Evolutionary conservation across 345 rosid genomes (phyloP).

Genomic region (Ceriops tagal): DNA sequence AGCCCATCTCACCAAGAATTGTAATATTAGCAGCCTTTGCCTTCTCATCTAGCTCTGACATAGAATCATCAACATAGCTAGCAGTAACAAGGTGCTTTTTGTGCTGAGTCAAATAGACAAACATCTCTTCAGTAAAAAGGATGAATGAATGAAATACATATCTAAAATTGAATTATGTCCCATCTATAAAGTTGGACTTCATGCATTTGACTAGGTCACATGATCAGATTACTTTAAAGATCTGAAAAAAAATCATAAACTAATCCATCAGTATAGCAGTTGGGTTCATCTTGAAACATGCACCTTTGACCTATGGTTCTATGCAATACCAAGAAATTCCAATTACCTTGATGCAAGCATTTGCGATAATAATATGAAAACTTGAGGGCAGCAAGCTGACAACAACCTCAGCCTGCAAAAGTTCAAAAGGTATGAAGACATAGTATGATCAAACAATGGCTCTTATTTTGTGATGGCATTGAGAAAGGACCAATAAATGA

Average conservation of each 20-base stretch:
- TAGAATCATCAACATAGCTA: constrained; percentile 79
- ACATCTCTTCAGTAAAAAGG: constrained; percentile 5
- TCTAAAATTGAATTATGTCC: not conserved
- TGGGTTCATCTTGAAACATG: too few species aligned
- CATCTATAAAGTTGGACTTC: not conserved
- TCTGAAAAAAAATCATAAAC: too few species aligned
- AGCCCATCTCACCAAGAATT: constrained; percentile 96
- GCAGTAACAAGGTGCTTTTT: constrained; percentile 93
- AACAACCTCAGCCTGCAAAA: constrained; percentile 75
- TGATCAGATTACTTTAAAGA: too few species aligned
- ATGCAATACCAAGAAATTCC: not conserved
- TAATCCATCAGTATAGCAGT: too few species aligned
- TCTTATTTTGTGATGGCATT: not conserved
- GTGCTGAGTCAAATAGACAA: constrained; percentile 42
- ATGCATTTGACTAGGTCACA: not conserved
- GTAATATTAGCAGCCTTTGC: constrained; percentile 77
- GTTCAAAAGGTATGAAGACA: constrained; percentile 1
- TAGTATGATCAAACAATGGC: not conserved
- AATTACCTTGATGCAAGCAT: constrained; percentile 74
- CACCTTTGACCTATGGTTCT: too few species aligned
- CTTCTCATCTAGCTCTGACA: constrained; percentile 55
- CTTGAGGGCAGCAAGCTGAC: constrained; percentile 79
- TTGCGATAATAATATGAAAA: constrained; percentile 66
- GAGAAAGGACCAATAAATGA: not conserved
- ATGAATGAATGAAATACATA: constrained; percentile 3